Base-by-base conservation (phyloP, 2,329 filamentous ascomycete genomes). In the Penicillium capsulatum region DNA sequence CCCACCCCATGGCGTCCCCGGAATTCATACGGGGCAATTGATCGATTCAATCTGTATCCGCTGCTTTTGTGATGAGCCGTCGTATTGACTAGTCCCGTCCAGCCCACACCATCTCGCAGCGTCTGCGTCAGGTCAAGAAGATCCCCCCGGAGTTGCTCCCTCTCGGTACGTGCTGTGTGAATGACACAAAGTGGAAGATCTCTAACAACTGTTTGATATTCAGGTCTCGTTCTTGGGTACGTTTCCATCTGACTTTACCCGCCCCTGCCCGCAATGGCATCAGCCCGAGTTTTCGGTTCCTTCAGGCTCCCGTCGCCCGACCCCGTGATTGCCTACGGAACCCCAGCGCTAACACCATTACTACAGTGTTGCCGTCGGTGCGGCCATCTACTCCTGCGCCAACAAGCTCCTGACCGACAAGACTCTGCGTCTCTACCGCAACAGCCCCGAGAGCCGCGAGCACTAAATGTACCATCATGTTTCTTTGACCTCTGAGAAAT, bases 71-170 rank as follows among this genome's bases (percentile, higher is more conserved):
- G 31, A 15, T 27, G 16, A 19, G 24, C 15, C 31, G 39, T 44
- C 48, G 42, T 47, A 52, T 54, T 60, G 46, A 63, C 49, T 34
- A 16, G 34, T 47, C 40, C 50, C 15, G 53, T 57, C 30, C 42
- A 98, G 92, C 88, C 66, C 92, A 97, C 75, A 96, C 91, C 60
- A 81, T 97, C 70, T 95, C 91, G 54, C 92, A 97, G 76, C 87
- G 91, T 67, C 77, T 98, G 60, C 86, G 90, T 67, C 84, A 81
- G 66, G 77, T 96, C 63, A 90, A 85, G 79, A 82, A 83, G 72
- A 84, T 97, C 64, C 92, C 92, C 56, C 81, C 88, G 57, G 92
- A 98, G 78, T 78, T 98, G 79, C 81, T 90, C 58, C 92, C 92
- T 63, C 84, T 98, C 59, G 90, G 90, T 94, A 83, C 68, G 80